These are phyloP conservation scores for Herpotrichia juniperi DNA, from an alignment of 2,329 filamentous ascomycete species.

Conservation along the genomic window DNA sequence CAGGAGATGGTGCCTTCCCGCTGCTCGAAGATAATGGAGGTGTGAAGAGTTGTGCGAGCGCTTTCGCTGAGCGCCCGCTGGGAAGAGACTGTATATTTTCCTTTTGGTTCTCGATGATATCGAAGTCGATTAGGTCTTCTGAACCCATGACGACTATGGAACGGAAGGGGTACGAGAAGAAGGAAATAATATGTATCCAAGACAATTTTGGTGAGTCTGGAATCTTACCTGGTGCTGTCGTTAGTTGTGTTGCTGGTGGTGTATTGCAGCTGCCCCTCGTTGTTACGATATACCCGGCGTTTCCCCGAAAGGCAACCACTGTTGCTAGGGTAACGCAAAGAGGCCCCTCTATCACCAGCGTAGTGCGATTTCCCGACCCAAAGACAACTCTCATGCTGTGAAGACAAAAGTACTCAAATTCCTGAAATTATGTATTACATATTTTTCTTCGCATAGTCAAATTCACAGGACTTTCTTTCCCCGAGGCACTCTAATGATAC, in stretches of 20 bases:
- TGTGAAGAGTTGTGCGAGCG: slow-evolving; percentile 82
- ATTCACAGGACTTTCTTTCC: too few species aligned
- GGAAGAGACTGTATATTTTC: slow-evolving; percentile 97
- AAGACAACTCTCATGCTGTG: too few species aligned
- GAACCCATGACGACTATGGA: slow-evolving; percentile 46
- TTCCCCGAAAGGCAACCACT: too few species aligned
- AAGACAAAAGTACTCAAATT: too few species aligned
- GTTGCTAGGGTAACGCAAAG: too few species aligned
- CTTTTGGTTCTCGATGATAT: slow-evolving; percentile 94
- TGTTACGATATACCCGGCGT: too few species aligned
- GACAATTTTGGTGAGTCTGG: background rate
- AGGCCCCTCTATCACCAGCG: too few species aligned
- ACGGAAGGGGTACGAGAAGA: slow-evolving; percentile 34
- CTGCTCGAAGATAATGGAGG: slow-evolving; percentile 59
- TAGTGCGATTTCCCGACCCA: too few species aligned
- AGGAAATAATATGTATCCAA: slow-evolving; percentile 13
- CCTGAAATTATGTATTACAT: too few species aligned
- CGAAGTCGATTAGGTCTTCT: slow-evolving; percentile 68
- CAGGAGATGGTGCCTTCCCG: slow-evolving; percentile 58
- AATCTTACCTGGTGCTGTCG: slow-evolving; percentile 8
- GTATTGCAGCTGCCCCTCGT: too few species aligned
- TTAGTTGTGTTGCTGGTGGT: background rate
- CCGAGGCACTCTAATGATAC: too few species aligned
- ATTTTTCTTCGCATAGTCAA: too few species aligned
- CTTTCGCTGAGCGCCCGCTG: slow-evolving; percentile 85